Base-by-base conservation (phyloP, 371 early-diverging fungal species). In the Mortierella sp. region DNA sequence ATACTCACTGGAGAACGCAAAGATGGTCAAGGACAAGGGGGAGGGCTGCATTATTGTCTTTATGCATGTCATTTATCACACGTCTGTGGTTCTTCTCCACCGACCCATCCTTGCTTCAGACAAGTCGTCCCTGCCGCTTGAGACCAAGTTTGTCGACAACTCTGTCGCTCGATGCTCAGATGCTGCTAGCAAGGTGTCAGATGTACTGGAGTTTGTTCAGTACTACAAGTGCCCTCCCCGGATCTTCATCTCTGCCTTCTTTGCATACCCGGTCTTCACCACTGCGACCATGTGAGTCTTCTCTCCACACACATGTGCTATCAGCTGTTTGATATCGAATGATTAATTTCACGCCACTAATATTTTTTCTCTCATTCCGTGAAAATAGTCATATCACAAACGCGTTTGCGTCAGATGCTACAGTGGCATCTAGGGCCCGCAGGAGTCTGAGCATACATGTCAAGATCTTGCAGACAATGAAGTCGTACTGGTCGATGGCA, bases 401-500 rank as follows among this genome's bases (percentile, higher is more conserved):
- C 24, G 90, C 91, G 5, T 93, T 92, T 51, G 90, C 90, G 1
- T 80, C 86, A 3, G 88, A 88, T 44, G 72, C 82, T 10, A 87
- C 84, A 4, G 90, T 91, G 32, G 89, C 90, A 4, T 72, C 88
- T 24, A 90, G 91, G 41, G 91, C 93, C 10, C 88, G 84, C 65
- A 75, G 84, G 12, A 89, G 89, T 21, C 76, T 93, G n/a, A 90
- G 84, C 48, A 88, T 89, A 16, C 90, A 91, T 71, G 91, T 92
- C 70, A 88, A 87, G 70, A 72, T 91, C 46, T 75, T 92, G 24
- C 86, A 91, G 78, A 91, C 87, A 5, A 91, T 92, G 79, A 89
- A 91, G 75, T 76, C 88, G 41, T 89, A 89, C 43, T 93, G 93
- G 93, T 90, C 93, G 1, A 92, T 93, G 90, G 91, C 93, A 1